Evolutionary conservation across 768 basidiomycete species (phyloP).

Genomic region (Suillus lakei): DNA sequence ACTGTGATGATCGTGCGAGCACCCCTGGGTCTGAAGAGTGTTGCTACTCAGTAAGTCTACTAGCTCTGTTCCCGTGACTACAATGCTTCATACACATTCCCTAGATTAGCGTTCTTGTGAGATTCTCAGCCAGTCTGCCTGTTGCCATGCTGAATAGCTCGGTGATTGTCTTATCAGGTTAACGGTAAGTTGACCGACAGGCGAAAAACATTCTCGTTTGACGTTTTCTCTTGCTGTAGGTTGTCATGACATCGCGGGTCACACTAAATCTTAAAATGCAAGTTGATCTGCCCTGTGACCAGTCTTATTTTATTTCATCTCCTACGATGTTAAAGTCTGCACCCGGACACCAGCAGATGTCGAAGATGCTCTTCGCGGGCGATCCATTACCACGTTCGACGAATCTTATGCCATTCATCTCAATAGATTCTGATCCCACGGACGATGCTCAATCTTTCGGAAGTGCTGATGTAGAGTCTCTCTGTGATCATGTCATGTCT

Average conservation of each 20-base stretch:
- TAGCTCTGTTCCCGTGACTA: not conserved
- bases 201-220: not conserved
- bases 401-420: not conserved
- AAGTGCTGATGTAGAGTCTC: not conserved
- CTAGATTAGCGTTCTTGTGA: slow-evolving; percentile 6
- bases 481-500: not conserved
- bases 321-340: not conserved
- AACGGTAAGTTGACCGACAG: not conserved
- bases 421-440: not conserved
- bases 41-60: slow-evolving; percentile 48
- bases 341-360: not conserved
- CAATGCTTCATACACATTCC: not conserved
- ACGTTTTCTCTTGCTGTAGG: not conserved
- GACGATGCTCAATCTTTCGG: not conserved
- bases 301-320: not conserved
- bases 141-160: slow-evolving; percentile 45
- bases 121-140: not conserved
- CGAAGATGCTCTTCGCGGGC: not conserved
- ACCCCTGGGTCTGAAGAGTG: slow-evolving; percentile 50
- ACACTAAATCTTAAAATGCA: not conserved
- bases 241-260: slow-evolving; percentile 2
- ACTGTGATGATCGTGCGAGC: slow-evolving; percentile 52
- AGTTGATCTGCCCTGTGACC: not conserved
- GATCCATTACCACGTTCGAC: not conserved
- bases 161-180: slow-evolving; percentile 30